phyloP scores from a whole-genome alignment of 345 rosid species.

The Salix purpurea region DNA sequence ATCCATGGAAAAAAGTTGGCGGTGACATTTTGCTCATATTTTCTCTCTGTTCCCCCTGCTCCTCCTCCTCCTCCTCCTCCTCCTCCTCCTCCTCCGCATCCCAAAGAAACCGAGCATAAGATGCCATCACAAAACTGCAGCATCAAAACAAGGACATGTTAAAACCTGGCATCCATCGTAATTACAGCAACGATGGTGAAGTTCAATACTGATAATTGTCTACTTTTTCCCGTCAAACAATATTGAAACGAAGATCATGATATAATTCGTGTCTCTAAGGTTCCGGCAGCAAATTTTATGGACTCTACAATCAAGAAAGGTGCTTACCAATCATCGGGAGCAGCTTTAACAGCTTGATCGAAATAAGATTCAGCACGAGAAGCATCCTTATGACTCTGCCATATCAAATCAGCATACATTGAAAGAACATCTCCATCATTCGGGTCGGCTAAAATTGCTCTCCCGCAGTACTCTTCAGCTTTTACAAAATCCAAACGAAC shows the following conservation, averaged over 20 bases:
- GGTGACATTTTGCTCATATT: conserved; percentile 23
- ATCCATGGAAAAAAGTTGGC: conserved; percentile 36
- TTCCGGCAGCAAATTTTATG: not conserved
- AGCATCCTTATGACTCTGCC: conserved; percentile 68
- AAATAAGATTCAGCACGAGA: conserved; percentile 72
- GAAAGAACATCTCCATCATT: conserved; percentile 70
- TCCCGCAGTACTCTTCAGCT: conserved; percentile 81
- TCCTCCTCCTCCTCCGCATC: conserved; percentile 76
- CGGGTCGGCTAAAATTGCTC: conserved; percentile 64
- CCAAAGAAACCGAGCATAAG: conserved; percentile 88
- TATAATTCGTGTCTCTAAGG: not conserved
- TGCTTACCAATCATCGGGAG: conserved; percentile 78
- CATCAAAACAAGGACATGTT: conserved; percentile 15
- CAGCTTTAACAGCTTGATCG: conserved; percentile 70
- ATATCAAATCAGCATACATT: conserved; percentile 75
- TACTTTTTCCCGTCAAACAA: not conserved
- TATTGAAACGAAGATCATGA: not conserved
- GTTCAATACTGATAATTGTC: not conserved
- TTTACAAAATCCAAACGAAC: conserved; percentile 53
- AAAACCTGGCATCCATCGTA: not conserved
- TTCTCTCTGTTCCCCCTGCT: conserved; percentile 9
- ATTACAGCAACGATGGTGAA: not conserved
- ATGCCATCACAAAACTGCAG: conserved; percentile 77
- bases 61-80: conserved; percentile 28
- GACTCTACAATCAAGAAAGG: not conserved